Evolutionary conservation across 2,329 filamentous ascomycete species (phyloP).

Genomic region (Diaporthe aspalathi): DNA sequence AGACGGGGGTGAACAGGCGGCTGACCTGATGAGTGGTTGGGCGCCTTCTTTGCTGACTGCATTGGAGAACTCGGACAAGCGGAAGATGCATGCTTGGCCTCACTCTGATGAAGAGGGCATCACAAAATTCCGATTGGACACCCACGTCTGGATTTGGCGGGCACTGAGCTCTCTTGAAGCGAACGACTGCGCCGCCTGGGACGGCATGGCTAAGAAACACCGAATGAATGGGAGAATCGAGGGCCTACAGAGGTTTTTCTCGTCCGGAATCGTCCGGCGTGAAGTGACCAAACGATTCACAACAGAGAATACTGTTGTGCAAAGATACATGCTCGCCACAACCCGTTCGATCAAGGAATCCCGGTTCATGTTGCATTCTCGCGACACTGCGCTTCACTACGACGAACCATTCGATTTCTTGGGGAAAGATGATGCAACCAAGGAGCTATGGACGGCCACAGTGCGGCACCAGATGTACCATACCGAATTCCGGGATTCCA

Average conservation of each 20-base stretch:
- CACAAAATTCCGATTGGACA: background rate
- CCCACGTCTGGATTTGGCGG: background rate
- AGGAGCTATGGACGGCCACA: conserved; percentile 36
- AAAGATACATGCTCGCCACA: conserved; percentile 38
- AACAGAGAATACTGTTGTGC: conserved; percentile 10
- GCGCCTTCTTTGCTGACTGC: background rate
- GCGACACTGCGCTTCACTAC: conserved; percentile 34
- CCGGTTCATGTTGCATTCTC: conserved; percentile 38
- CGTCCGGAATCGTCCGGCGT: conserved; percentile 20
- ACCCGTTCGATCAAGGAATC: conserved; percentile 36
- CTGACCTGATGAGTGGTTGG: background rate
- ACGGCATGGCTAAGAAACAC: background rate
- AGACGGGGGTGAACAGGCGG: background rate
- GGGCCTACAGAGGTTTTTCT: background rate
- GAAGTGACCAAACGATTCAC: conserved; percentile 35
- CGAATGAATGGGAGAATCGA: accelerated
- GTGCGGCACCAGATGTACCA: conserved; percentile 31
- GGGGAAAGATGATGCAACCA: background rate
- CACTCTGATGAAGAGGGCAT: background rate
- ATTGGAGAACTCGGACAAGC: background rate
- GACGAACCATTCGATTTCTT: background rate
- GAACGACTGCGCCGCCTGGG: background rate
- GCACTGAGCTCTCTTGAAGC: background rate
- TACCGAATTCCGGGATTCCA: conserved; percentile 3
- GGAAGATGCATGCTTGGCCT: conserved; percentile 32